phyloP scores from a whole-genome alignment of 306 rosid species.

The Prunus persica region Prunus_persica_NCBIv2 NC_034016.1:22487001-22487500 shows the following conservation, averaged over 20 bases:
- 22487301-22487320: conserved; percentile 37
- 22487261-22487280: conserved; percentile 25
- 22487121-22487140: background rate
- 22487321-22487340: conserved; percentile 33
- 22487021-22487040: background rate
- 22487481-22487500: background rate
- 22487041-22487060: background rate
- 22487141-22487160: background rate
- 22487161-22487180: background rate
- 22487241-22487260: conserved; percentile 34
- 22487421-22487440: conserved; percentile 64
- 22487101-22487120: background rate
- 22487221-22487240: conserved; percentile 53
- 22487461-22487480: background rate
- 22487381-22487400: conserved; percentile 81
- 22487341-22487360: conserved; percentile 30
- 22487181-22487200: background rate
- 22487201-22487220: conserved; percentile 31
- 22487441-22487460: conserved; percentile 36
- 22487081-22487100: too few relatives aligned
- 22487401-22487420: conserved; percentile 75
- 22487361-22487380: conserved; percentile 30
- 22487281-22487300: conserved; percentile 31
- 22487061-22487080: background rate
- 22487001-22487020: background rate